Conservation (phyloP, 164 flowering plant species). For the Liriodendron chinense region DNA sequence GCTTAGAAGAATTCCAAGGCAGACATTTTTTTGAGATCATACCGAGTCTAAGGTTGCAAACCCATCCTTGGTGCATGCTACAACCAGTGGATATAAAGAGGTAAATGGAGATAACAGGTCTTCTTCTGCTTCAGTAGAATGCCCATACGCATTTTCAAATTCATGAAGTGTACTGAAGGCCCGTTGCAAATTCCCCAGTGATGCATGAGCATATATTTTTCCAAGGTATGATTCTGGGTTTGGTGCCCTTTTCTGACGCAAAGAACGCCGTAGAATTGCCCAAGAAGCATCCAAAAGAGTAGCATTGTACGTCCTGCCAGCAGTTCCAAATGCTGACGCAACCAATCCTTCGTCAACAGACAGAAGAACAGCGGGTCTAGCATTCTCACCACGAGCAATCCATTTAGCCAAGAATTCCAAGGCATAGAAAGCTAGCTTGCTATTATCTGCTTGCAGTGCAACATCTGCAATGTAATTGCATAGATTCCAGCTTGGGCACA, state of each 20-base stretch:
- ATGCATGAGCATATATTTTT: slow-evolving; percentile 71
- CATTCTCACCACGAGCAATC: slow-evolving; percentile 69
- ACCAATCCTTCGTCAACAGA: slow-evolving; percentile 83
- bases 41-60: slow-evolving; percentile 82
- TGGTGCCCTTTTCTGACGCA: slow-evolving; percentile 70
- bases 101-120: slow-evolving; percentile 90
- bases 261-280: slow-evolving; percentile 68
- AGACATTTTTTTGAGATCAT: slow-evolving; percentile 17
- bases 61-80: slow-evolving; percentile 85
- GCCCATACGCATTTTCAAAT: slow-evolving; percentile 58
- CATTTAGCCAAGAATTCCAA: slow-evolving; percentile 77
- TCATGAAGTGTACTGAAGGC: slow-evolving; percentile 77
- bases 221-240: slow-evolving; percentile 70
- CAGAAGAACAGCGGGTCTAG: slow-evolving; percentile 54
- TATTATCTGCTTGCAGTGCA: slow-evolving; percentile 68
- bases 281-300: slow-evolving; percentile 84
- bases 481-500: slow-evolving; percentile 66
- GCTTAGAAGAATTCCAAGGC: too few species aligned
- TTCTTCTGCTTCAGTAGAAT: slow-evolving; percentile 41
- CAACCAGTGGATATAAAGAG: slow-evolving; percentile 71
- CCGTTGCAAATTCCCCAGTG: slow-evolving; percentile 64
- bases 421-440: slow-evolving; percentile 72
- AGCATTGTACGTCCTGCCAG: slow-evolving; percentile 62
- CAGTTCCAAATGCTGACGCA: slow-evolving; percentile 71
- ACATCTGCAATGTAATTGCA: slow-evolving; percentile 63